phyloP scores from a whole-genome alignment of 2,329 filamentous ascomycete genomes.

The Neofusicoccum sp. region DNA sequence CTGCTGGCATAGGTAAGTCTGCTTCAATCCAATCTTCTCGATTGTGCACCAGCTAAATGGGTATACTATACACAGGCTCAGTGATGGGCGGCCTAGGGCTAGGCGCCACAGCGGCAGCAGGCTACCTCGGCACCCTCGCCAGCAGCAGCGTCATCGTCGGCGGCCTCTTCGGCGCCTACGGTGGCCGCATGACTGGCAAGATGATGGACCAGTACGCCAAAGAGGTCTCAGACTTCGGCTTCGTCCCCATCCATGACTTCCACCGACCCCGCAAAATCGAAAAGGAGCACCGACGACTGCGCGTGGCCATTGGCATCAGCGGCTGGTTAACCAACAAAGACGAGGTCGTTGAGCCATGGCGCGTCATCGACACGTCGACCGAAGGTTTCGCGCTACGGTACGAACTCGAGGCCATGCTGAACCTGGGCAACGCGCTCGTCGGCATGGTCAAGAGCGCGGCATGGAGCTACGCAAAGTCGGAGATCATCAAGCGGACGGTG shows the following conservation, averaged over 20 bases:
- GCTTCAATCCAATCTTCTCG: slow-evolving; percentile 36
- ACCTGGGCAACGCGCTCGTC: slow-evolving; percentile 74
- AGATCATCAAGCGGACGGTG: slow-evolving; percentile 66
- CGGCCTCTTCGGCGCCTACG: slow-evolving; percentile 88
- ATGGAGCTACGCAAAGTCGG: slow-evolving; percentile 72
- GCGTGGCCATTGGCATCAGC: slow-evolving; percentile 78
- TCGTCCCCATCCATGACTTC: slow-evolving; percentile 48
- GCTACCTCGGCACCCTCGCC: slow-evolving; percentile 75
- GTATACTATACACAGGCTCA: slow-evolving; percentile 50
- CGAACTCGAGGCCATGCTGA: slow-evolving; percentile 75
- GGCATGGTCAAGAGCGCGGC: slow-evolving; percentile 75
- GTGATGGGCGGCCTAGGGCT: slow-evolving; percentile 76
- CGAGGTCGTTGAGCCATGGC: slow-evolving; percentile 75
- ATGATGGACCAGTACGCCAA: slow-evolving; percentile 83
- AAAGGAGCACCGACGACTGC: slow-evolving; percentile 54
- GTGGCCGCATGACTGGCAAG: slow-evolving; percentile 75
- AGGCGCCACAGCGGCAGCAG: slow-evolving; percentile 70
- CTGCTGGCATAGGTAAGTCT: slow-evolving; percentile 60
- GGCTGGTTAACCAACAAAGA: slow-evolving; percentile 76
- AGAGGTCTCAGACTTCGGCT: slow-evolving; percentile 88
- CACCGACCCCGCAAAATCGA: slow-evolving; percentile 43
- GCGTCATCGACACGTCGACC: slow-evolving; percentile 62
- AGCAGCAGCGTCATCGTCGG: slow-evolving; percentile 79
- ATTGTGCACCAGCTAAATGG: slow-evolving; percentile 23
- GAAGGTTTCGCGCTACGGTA: slow-evolving; percentile 83